Conservation (phyloP, 495 filamentous ascomycete species). For the Xeromyces bisporus region DNA sequence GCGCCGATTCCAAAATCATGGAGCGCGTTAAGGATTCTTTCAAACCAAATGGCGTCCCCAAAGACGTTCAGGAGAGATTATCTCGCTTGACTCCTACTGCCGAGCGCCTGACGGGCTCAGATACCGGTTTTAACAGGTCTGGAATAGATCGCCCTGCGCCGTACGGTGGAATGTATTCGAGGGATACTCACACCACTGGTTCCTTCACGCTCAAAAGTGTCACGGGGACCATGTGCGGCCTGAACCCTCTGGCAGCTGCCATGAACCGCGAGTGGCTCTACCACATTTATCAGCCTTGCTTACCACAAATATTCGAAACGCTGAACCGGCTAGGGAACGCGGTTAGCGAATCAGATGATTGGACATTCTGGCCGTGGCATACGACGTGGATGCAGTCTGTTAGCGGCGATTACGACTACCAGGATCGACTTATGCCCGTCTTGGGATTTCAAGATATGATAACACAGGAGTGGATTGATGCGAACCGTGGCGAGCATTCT, state of each 20-base stretch:
- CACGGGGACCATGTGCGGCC: conserved; percentile 21
- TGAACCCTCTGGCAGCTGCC: conserved; percentile 22
- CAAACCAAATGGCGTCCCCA: conserved; percentile 8
- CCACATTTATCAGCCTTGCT: conserved; percentile 28
- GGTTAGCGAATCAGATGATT: conserved; percentile 9
- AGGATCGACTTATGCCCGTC: conserved; percentile 11
- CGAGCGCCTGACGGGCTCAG: conserved; percentile 17
- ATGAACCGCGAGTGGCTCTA: conserved; percentile 21
- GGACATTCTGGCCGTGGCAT: conserved; percentile 18
- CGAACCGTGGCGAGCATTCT: conserved; percentile 11
- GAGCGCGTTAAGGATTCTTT: conserved; percentile 19
- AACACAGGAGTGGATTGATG: conserved; percentile 14
- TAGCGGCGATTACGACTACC: conserved; percentile 20
- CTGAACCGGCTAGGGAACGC: conserved; percentile 13
- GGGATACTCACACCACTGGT: conserved; percentile 17
- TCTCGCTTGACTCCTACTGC: conserved; percentile 19
- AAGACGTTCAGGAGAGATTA: conserved; percentile 12
- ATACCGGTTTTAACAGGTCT: conserved; percentile 6
- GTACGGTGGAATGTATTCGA: conserved; percentile 20
- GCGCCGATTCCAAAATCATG: conserved; percentile 13
- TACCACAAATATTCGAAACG: conserved; percentile 21
- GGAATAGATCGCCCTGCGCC: conserved; percentile 7
- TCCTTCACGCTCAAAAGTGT: conserved; percentile 28
- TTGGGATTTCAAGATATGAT: conserved; percentile 20
- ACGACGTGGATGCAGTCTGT: conserved; percentile 23